Conservation (phyloP, 305 asterid species). For the Ajuga reptans region DNA sequence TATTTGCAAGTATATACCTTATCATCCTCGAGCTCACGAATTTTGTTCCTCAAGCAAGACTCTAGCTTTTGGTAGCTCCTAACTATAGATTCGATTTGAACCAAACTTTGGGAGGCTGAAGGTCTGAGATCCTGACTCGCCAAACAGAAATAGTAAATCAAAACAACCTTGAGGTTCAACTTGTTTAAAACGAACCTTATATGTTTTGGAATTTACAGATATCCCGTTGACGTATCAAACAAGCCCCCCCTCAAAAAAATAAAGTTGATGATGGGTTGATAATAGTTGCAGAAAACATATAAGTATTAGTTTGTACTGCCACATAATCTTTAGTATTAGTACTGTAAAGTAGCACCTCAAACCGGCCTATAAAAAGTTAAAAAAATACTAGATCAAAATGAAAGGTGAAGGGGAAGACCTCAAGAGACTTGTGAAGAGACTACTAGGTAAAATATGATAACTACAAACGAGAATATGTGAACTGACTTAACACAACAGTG, state of each 20-base stretch:
- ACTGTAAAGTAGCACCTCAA: too few relatives aligned
- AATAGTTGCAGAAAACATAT: too few relatives aligned
- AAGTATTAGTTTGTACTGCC: too few relatives aligned
- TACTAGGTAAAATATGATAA: too few relatives aligned
- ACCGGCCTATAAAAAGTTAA: too few relatives aligned
- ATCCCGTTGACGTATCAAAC: not conserved
- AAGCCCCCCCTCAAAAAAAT: not conserved
- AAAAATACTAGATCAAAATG: too few relatives aligned
- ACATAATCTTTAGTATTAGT: too few relatives aligned
- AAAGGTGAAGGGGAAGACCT: too few relatives aligned
- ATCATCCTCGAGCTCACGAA: constrained; percentile 58
- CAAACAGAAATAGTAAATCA: not conserved
- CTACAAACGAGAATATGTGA: too few relatives aligned
- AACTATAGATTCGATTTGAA: constrained; percentile 38
- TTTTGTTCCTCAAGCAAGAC: constrained; percentile 45
- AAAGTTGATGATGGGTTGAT: too few relatives aligned
- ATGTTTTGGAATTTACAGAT: not conserved
- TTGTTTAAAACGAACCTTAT: not conserved
- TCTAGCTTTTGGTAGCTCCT: constrained; percentile 44
- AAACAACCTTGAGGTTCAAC: not conserved
- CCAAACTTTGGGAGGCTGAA: constrained; percentile 42
- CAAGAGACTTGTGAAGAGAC: too few relatives aligned
- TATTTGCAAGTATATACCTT: constrained; percentile 44
- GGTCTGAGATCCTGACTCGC: constrained; percentile 56
- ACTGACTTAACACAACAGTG: too few relatives aligned